Evolutionary conservation across 345 rosid genomes (phyloP).

Genomic region (Odontarrhena argentea): DNA sequence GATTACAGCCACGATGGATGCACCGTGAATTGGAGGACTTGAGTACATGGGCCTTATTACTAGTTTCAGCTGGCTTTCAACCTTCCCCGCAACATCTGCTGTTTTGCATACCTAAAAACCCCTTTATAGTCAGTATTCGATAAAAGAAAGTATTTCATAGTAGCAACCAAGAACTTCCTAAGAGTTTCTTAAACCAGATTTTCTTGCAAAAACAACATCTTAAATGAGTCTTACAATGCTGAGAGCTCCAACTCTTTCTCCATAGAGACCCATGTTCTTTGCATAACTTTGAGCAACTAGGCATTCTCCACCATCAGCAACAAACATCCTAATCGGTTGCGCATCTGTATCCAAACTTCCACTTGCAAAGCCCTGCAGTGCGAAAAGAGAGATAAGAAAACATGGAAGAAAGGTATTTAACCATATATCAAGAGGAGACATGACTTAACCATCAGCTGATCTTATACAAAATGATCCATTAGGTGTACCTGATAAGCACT

Average conservation of each 20-base stretch:
- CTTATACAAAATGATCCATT: slow-evolving; percentile 12
- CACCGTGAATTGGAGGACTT: slow-evolving; percentile 90
- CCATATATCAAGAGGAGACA: not conserved
- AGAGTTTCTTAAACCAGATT: not conserved
- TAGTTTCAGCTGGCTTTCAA: slow-evolving; percentile 87
- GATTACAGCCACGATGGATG: slow-evolving; percentile 75
- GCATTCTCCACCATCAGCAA: slow-evolving; percentile 89
- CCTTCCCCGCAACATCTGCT: slow-evolving; percentile 74
- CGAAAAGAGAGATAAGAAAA: not conserved
- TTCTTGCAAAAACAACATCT: not conserved
- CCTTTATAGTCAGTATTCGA: slow-evolving; percentile 5
- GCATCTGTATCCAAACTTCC: slow-evolving; percentile 87
- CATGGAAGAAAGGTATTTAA: not conserved
- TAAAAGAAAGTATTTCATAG: not conserved
- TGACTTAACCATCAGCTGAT: slow-evolving; percentile 14
- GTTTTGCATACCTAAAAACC: slow-evolving; percentile 69
- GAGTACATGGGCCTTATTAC: slow-evolving; percentile 93
- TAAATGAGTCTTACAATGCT: slow-evolving; percentile 70
- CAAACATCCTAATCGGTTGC: slow-evolving; percentile 73
- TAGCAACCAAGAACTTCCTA: not conserved
- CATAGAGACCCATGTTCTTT: slow-evolving; percentile 94
- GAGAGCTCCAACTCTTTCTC: slow-evolving; percentile 95
- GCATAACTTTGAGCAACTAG: slow-evolving; percentile 87
- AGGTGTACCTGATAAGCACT: slow-evolving; percentile 85
- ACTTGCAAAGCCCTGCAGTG: slow-evolving; percentile 79